These are phyloP conservation scores for Rubia balearica DNA, from an alignment of 305 asterid species.

Conservation along the genomic window DNA sequence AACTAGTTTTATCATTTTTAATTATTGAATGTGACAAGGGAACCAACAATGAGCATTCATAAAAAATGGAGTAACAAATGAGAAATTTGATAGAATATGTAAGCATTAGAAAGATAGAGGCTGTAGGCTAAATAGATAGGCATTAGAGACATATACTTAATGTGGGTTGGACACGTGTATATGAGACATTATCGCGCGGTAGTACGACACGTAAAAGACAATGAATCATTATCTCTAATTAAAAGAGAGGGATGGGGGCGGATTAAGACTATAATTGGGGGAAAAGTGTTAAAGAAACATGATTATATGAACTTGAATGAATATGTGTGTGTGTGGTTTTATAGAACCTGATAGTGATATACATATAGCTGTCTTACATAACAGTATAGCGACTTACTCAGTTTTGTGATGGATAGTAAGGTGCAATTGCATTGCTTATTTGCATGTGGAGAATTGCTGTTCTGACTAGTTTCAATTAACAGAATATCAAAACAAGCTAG, in stretches of 20 bases:
- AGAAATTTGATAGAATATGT: not conserved
- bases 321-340: not conserved
- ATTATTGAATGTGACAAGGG: not conserved
- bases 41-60: not conserved
- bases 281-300: not conserved
- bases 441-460: not conserved
- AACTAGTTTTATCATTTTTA: not conserved
- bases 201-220: not conserved
- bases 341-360: not conserved
- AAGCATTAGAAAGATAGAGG: not conserved
- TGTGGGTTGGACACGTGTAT: not conserved
- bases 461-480: constrained; percentile 20
- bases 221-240: not conserved
- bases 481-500: constrained; percentile 59
- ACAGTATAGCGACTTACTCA: not conserved
- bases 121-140: not conserved
- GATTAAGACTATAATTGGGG: not conserved
- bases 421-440: too few species aligned
- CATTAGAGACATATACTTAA: not conserved
- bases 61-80: not conserved
- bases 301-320: not conserved
- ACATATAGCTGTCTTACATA: not conserved
- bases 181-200: not conserved
- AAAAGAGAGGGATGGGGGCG: not conserved
- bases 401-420: not conserved